These are phyloP conservation scores for Hylodesmum podocarpum DNA, from an alignment of 306 rosid genomes.

Conservation along the genomic window DNA sequence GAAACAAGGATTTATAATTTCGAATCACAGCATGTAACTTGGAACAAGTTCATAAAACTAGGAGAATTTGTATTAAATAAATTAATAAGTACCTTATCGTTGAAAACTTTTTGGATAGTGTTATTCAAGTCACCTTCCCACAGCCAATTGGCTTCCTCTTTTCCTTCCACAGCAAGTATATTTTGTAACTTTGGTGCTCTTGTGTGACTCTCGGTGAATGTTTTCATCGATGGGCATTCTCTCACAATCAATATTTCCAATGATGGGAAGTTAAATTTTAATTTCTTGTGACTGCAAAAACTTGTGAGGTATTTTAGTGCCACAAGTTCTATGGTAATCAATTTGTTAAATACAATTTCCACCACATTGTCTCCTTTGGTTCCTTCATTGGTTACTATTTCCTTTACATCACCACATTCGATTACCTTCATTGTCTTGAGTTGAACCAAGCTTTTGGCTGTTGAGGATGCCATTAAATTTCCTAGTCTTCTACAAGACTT, in stretches of 20 bases:
- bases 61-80: neutral
- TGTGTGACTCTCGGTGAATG: neutral
- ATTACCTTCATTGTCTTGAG: neutral
- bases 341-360: neutral
- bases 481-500: fast-evolving
- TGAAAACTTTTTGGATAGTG: slow-evolving; percentile 3
- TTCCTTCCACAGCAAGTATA: neutral
- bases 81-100: slow-evolving; percentile 1
- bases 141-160: neutral
- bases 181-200: slow-evolving; percentile 7
- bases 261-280: slow-evolving; percentile 2
- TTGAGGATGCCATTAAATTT: neutral
- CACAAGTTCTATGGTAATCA: slow-evolving; percentile 12
- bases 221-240: neutral
- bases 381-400: slow-evolving; percentile 1
- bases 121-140: slow-evolving; percentile 24
- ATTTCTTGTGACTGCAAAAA: neutral
- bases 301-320: neutral
- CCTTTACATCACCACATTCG: fast-evolving
- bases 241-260: neutral
- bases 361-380: neutral
- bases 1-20: neutral
- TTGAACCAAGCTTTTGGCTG: slow-evolving; percentile 23
- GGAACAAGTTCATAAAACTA: neutral
- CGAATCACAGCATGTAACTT: neutral